These are phyloP conservation scores for Paraphoma chrysanthemicola DNA, from an alignment of 2,329 filamentous ascomycete species.

Conservation along the genomic window DNA sequence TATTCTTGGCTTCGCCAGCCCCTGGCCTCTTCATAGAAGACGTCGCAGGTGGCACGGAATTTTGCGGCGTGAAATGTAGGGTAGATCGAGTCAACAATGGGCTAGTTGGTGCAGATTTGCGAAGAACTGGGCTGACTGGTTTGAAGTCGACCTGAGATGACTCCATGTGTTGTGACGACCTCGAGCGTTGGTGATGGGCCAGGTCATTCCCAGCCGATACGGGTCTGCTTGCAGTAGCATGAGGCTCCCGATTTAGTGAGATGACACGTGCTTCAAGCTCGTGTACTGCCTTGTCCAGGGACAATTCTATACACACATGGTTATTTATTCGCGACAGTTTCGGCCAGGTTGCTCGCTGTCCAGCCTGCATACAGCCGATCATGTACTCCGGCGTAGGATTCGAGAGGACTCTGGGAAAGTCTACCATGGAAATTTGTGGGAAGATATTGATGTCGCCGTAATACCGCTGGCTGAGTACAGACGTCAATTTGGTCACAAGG, in stretches of 20 bases:
- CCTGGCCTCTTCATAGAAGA: constrained; percentile 3
- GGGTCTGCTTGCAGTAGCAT: constrained; percentile 40
- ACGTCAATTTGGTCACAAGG: constrained; percentile 76
- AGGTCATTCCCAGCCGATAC: constrained; percentile 36
- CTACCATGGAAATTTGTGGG: constrained; percentile 75
- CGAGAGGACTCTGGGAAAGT: constrained; percentile 77
- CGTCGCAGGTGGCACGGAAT: constrained; percentile 14
- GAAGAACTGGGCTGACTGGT: constrained; percentile 25
- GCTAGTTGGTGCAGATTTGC: constrained; percentile 22
- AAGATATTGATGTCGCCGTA: constrained; percentile 95
- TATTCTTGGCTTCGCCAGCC: background rate
- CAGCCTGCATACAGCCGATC: constrained; percentile 75
- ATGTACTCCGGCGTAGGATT: constrained; percentile 91
- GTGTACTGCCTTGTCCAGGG: constrained; percentile 78
- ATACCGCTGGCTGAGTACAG: constrained; percentile 88
- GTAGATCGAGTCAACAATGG: constrained; percentile 22
- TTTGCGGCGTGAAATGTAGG: constrained; percentile 10
- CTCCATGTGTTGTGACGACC: constrained; percentile 26
- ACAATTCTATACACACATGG: constrained; percentile 86
- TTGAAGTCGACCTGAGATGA: constrained; percentile 24
- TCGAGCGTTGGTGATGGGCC: constrained; percentile 14
- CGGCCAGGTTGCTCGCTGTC: constrained; percentile 90
- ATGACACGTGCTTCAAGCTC: constrained; percentile 71
- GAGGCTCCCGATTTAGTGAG: constrained; percentile 64
- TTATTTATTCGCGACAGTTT: constrained; percentile 85